phyloP scores from a whole-genome alignment of 148 eudicot species.

The Beta vulgaris region DNA sequence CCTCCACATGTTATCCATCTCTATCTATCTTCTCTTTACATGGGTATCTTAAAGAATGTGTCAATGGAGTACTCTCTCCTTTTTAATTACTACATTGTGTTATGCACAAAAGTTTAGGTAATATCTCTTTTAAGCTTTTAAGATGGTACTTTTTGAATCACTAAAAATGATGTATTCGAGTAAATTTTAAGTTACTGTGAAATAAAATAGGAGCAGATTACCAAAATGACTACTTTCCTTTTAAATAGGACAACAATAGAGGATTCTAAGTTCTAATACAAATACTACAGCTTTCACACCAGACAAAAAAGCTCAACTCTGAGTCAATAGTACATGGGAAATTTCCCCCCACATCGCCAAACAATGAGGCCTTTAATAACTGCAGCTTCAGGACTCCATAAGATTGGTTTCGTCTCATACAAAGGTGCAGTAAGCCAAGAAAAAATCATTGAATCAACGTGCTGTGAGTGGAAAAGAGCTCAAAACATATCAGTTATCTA shows the following conservation, averaged over 20 bases:
- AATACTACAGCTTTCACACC: background rate
- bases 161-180: too few relatives aligned
- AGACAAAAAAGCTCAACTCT: background rate
- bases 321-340: background rate
- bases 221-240: too few relatives aligned
- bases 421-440: background rate
- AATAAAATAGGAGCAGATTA: too few relatives aligned
- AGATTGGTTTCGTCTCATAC: background rate
- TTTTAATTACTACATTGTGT: too few relatives aligned
- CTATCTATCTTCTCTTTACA: too few relatives aligned
- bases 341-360: background rate
- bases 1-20: too few relatives aligned
- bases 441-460: background rate
- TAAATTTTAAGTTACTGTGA: too few relatives aligned
- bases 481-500: slow-evolving; percentile 13
- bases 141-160: too few relatives aligned
- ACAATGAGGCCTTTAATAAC: background rate
- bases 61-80: too few relatives aligned
- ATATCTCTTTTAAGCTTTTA: too few relatives aligned
- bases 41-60: too few relatives aligned
- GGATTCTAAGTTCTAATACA: slow-evolving; percentile 12
- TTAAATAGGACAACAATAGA: background rate
- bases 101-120: too few relatives aligned
- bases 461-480: background rate
- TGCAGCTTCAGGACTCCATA: background rate